Base-by-base conservation (phyloP, 148 eudicot genomes). In the Drosera capensis region DNA sequence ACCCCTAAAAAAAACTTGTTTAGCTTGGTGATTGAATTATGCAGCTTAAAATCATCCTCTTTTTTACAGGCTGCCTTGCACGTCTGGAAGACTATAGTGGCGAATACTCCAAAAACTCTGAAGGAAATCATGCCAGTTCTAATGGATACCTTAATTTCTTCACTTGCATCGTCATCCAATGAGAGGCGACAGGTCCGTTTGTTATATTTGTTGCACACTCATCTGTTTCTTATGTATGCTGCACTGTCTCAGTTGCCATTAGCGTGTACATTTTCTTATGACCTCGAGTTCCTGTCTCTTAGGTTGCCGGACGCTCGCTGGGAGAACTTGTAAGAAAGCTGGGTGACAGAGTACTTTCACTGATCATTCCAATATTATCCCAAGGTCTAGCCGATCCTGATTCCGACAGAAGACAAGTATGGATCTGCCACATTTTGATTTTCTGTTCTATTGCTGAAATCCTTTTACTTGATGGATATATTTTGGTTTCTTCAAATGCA, bases 281-380 rank as follows among this genome's bases (percentile, higher is more conserved):
- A 9, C 24, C 18, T 39, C 34, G 20, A 20, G 16, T 51, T 54
- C 38, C 1, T 45, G 19, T 48, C 41, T 57, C 41, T 49, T 52
- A 90, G 97, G 97, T 78, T 63, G 97, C 97, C 40, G 97, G 74
- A 40, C 67, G 97, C 54, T 51, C 97, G 52, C 49, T 90, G 62
- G 97, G 97, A 45, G 97, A 90, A 65, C 97, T 90, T 58, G 97
- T 90, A 45, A 64, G 87, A 65, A 90, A 90, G 76, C 93, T 90
- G 48, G 97, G 97, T 54, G 97, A 90, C 40, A 90, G 97, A 73
- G 97, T 90, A 48, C 86, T 90, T 64, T 84, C 97, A 42, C 40
- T 80, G 68, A 78, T 90, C 48, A 80, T 90, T 31, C 97, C 97
- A 12, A 90, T 90, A 49, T 55, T 90, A 56, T 80, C 97, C 11